Conservation (phyloP, 306 rosid genomes). For the Elaeagnus macrophylla region DNA sequence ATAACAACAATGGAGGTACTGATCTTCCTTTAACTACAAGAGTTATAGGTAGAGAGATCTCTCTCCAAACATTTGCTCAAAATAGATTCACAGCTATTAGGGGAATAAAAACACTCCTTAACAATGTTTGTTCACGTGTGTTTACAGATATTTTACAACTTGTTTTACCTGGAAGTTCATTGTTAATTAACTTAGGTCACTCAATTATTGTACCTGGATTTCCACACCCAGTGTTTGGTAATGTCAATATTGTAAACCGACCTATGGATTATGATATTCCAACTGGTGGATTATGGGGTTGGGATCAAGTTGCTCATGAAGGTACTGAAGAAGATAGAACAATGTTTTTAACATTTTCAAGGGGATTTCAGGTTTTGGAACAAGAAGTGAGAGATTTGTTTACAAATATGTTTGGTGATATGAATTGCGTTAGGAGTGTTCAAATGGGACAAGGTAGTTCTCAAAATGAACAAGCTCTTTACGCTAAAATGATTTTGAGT, state of each 20-base stretch:
- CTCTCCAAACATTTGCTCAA: constrained; percentile 26
- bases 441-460: constrained; percentile 26
- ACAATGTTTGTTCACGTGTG: constrained; percentile 29
- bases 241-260: constrained; percentile 17
- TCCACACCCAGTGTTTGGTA: constrained; percentile 50
- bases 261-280: constrained; percentile 10
- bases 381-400: constrained; percentile 31
- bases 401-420: constrained; percentile 9
- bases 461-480: constrained; percentile 32
- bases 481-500: constrained; percentile 39
- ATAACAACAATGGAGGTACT: neutral
- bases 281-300: constrained; percentile 24
- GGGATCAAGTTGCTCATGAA: constrained; percentile 6
- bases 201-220: constrained; percentile 31
- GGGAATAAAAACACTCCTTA: constrained; percentile 36
- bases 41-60: constrained; percentile 17
- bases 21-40: constrained; percentile 23
- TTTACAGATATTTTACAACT: constrained; percentile 39
- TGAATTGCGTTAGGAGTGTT: constrained; percentile 30
- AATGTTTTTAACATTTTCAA: constrained; percentile 56
- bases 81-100: constrained; percentile 28
- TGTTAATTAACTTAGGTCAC: neutral
- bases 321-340: constrained; percentile 37
- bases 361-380: constrained; percentile 41
- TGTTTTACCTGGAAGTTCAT: constrained; percentile 8